phyloP scores from a whole-genome alignment of 495 filamentous ascomycete genomes.

The Penicillium flavigenum region DNA sequence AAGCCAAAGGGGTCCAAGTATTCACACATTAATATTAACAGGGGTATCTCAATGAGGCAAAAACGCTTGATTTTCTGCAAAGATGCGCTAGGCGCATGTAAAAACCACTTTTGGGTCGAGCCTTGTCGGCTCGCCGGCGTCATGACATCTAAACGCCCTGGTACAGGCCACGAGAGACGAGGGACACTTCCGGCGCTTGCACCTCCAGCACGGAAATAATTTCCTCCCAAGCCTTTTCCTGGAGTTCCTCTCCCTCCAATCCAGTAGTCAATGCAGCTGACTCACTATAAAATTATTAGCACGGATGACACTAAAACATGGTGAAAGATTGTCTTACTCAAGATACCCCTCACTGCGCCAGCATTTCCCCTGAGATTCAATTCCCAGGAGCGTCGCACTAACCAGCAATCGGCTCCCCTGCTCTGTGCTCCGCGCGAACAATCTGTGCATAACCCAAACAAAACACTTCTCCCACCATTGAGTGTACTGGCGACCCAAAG shows the following conservation, averaged over 20 bases:
- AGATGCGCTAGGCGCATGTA: background rate
- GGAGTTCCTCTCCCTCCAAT: slow-evolving; percentile 34
- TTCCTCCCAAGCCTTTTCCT: slow-evolving; percentile 43
- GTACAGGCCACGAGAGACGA: slow-evolving; percentile 6
- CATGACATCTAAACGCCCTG: background rate
- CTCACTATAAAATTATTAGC: slow-evolving; percentile 31
- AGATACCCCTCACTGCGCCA: slow-evolving; percentile 51
- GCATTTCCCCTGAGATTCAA: slow-evolving; percentile 50
- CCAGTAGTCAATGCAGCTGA: slow-evolving; percentile 38
- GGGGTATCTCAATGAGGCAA: slow-evolving; percentile 7
- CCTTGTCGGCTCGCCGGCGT: background rate
- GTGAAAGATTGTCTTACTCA: slow-evolving; percentile 32
- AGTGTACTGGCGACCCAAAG: slow-evolving; percentile 42
- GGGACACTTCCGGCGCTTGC: slow-evolving; percentile 27
- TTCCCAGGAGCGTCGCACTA: slow-evolving; percentile 48
- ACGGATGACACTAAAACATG: background rate
- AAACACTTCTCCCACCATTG: slow-evolving; percentile 39
- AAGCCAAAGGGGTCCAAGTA: background rate
- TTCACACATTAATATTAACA: background rate
- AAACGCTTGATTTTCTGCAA: background rate
- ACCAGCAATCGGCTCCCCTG: slow-evolving; percentile 52
- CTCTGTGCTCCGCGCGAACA: slow-evolving; percentile 51
- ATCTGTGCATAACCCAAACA: slow-evolving; percentile 35
- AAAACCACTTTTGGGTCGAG: background rate
- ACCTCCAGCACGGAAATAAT: slow-evolving; percentile 34